Evolutionary conservation across 2,329 filamentous ascomycete species (phyloP).

Genomic region (Cytospora leucostoma): DNA sequence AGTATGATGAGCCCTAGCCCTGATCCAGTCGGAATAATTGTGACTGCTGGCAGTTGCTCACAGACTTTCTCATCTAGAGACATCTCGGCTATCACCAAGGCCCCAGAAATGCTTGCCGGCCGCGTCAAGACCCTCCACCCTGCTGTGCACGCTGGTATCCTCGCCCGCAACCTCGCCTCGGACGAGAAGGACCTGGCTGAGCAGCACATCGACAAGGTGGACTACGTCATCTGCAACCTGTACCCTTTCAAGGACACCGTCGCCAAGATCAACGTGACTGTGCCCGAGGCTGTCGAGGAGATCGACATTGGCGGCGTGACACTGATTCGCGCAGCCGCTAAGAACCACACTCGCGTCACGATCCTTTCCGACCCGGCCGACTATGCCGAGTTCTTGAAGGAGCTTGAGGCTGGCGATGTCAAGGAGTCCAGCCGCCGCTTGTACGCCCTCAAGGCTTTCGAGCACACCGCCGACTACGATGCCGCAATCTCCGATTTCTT

Average conservation of each 20-base stretch:
- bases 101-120: conserved; percentile 94
- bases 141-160: conserved; percentile 85
- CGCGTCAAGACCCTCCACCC: conserved; percentile 90
- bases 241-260: conserved; percentile 99
- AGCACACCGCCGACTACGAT: conserved; percentile 97
- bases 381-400: conserved; percentile 90
- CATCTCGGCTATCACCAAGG: conserved; percentile 94
- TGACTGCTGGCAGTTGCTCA: conserved; percentile 13
- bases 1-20: conserved; percentile 53
- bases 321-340: conserved; percentile 91
- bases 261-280: conserved; percentile 94
- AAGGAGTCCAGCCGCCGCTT: conserved; percentile 80
- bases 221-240: conserved; percentile 96
- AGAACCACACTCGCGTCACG: conserved; percentile 95
- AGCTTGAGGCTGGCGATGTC: conserved; percentile 85
- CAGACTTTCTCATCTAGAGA: conserved; percentile 59
- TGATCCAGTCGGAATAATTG: neutral
- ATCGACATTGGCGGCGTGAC: conserved; percentile 98
- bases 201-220: conserved; percentile 92
- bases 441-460: conserved; percentile 96
- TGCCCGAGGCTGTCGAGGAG: conserved; percentile 95
- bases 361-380: conserved; percentile 93
- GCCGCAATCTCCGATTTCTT: conserved; percentile 94
- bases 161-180: conserved; percentile 89
- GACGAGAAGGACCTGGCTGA: conserved; percentile 96